Evolutionary conservation across 192 early-diverging fungal genomes (phyloP), one percentile per base, ranked within the genome.

Genomic region (Mortierella hygrophila): DNA sequence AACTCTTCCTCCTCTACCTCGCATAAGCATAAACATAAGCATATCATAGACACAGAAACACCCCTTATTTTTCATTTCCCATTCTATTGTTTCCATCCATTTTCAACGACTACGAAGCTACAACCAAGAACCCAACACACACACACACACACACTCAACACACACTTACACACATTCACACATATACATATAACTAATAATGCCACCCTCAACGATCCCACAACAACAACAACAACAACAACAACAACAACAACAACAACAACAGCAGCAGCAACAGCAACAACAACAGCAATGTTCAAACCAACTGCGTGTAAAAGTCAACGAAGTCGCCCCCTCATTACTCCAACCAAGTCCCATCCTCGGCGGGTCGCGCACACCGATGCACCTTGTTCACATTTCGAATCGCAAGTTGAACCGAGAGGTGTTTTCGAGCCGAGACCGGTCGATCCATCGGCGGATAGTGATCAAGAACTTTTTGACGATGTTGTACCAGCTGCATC

Each of bases 391-490:
- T 4, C 70, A 81, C 72, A 68, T 80, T 37, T 86, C 84, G 8
- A 86, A 81, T 54, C 42, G 49, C 32, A 86, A 86, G 65, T 75
- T 86, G 47, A 80, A 80, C 76, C 70, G 23, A 4, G 75, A 86
- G 52, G 77, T 81, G 21, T 81, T 74, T n/a, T 86, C 84, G 21
- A 55, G 76, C 18, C 72, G 76, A 1, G 77, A 75, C 32, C 75
- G 72, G 29, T 81, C 84, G 11, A 81, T 86, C 13, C 63, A 78
- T 20, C 70, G 84, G 4, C 78, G 84, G 8, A 86, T 86, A 29
- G 70, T 86, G 37, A 80, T 86, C 49, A 80, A 74, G 37, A 86
- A 86, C 84, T 86, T 86, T 40, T 29, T 86, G 60, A 72, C 84
- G 18, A 26, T 74, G 41, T 72, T 86, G 38, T 86, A 81, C 68